These are phyloP conservation scores for Ascosphaera acerosa DNA, from an alignment of 2,329 filamentous ascomycete genomes.

Conservation along the genomic window DNA sequence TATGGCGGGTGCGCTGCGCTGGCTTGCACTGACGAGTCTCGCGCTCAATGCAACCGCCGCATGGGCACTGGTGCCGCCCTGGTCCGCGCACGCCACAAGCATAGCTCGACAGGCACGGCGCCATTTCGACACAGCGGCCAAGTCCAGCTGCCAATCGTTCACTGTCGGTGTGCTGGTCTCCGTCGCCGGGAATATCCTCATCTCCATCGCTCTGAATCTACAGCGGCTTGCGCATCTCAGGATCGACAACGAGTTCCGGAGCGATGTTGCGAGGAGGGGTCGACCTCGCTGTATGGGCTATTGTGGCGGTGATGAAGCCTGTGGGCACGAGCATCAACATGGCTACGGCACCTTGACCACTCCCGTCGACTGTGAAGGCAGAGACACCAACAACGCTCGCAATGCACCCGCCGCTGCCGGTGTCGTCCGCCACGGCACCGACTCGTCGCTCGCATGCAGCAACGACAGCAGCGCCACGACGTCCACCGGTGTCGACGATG, in stretches of 20 bases:
- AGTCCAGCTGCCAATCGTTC: too few species aligned
- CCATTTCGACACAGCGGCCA: too few species aligned
- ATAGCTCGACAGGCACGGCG: too few species aligned
- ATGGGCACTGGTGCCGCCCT: neutral
- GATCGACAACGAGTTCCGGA: too few species aligned
- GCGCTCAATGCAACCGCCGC: too few species aligned
- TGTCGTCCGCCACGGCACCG: too few species aligned
- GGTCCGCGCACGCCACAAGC: neutral
- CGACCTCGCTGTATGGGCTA: conserved; percentile 1
- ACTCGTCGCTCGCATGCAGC: too few species aligned
- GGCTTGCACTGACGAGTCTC: too few species aligned
- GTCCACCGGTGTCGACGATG: too few species aligned
- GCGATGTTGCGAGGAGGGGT: too few species aligned
- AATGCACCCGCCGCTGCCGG: conserved; percentile 14
- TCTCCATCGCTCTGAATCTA: conserved; percentile 86
- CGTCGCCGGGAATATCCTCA: conserved; percentile 77
- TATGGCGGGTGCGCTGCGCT: too few species aligned
- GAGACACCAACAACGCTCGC: conserved; percentile 16
- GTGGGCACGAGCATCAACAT: conserved; percentile 12
- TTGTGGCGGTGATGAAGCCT: conserved; percentile 5
- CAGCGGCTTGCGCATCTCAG: conserved; percentile 87
- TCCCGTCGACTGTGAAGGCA: conserved; percentile 16
- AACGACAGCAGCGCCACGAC: too few species aligned
- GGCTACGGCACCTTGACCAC: conserved; percentile 14
- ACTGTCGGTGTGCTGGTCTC: conserved; percentile 86